Conservation (phyloP, 306 rosid genomes). For the Gynostemma pentaphyllum region DNA sequence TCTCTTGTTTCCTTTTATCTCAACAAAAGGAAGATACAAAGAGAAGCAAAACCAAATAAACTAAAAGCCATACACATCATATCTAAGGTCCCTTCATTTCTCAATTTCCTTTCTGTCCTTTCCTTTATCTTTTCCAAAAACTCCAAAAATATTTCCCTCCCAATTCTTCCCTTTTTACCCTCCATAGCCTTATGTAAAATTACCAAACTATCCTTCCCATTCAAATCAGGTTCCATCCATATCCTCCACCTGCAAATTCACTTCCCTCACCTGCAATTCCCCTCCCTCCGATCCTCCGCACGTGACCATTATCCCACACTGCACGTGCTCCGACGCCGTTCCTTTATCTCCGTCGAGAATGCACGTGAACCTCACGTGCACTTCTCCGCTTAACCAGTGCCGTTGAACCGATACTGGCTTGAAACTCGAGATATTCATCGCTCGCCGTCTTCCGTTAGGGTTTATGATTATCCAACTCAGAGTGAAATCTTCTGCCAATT, state of each 20-base stretch:
- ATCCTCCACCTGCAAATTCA: constrained; percentile 54
- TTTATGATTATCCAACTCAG: constrained; percentile 69
- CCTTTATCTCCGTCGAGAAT: constrained; percentile 39
- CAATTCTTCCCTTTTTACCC: constrained; percentile 30
- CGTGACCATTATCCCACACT: constrained; percentile 35
- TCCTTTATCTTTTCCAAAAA: constrained; percentile 26
- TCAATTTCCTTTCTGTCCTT: constrained; percentile 34
- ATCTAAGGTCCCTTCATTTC: constrained; percentile 58
- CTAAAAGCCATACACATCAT: constrained; percentile 37
- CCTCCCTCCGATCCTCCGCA: constrained; percentile 30
- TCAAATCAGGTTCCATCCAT: constrained; percentile 51
- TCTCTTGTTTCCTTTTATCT: too few relatives aligned
- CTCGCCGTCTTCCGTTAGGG: constrained; percentile 28
- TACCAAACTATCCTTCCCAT: constrained; percentile 61
- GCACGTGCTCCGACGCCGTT: constrained; percentile 35
- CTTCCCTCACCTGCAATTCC: constrained; percentile 50
- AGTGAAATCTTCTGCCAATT: constrained; percentile 20
- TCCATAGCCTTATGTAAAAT: constrained; percentile 36
- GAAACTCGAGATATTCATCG: constrained; percentile 59
- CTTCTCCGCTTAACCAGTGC: constrained; percentile 74
- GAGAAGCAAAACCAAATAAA: constrained; percentile 16
- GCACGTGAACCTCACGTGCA: constrained; percentile 37
- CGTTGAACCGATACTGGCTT: constrained; percentile 38
- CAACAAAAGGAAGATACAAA: constrained; percentile 19
- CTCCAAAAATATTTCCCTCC: constrained; percentile 17